Evolutionary conservation across 352 stramenopile species (phyloP).

Genomic region (Phytophthora crassamura): DNA sequence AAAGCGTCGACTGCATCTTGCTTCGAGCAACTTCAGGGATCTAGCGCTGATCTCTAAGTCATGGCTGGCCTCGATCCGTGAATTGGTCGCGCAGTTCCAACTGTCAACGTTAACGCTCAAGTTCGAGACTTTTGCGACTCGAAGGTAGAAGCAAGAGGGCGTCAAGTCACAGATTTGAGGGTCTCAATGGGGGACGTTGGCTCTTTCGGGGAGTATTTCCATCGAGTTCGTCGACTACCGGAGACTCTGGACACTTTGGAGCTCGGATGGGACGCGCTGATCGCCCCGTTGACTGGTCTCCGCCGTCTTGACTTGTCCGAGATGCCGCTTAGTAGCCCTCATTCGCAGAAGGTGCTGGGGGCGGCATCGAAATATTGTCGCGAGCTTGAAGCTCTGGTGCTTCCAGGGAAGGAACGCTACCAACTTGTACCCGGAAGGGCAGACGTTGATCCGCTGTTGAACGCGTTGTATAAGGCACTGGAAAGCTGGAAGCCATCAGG

Average conservation of each 20-base stretch:
- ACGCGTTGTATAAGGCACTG: constrained; percentile 33
- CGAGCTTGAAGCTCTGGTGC: constrained; percentile 31
- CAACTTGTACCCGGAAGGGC: neutral
- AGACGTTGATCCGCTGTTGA: constrained; percentile 15
- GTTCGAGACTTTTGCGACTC: no score
- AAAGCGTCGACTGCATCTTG: neutral
- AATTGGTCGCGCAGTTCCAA: constrained; percentile 25
- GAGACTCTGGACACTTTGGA: constrained; percentile 27
- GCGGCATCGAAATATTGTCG: constrained; percentile 27
- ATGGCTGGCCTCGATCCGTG: constrained; percentile 26
- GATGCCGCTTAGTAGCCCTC: constrained; percentile 29
- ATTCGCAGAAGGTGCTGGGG: constrained; percentile 25
- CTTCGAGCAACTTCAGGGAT: neutral
- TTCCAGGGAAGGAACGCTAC: constrained; percentile 26
- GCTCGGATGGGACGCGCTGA: constrained; percentile 28
- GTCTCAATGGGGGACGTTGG: constrained; percentile 32
- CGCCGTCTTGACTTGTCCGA: constrained; percentile 32
- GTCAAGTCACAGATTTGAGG: constrained; percentile 30
- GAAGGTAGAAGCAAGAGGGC: constrained; percentile 18
- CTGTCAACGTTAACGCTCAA: constrained; percentile 28
- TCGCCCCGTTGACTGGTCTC: constrained; percentile 21
- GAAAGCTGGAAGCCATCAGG: constrained; percentile 21
- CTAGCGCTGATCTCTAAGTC: constrained; percentile 35
- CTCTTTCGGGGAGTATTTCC: constrained; percentile 28
- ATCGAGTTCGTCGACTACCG: constrained; percentile 18